Conservation (phyloP, 2,329 filamentous ascomycete species). For the Ilyonectria destructans region DNA sequence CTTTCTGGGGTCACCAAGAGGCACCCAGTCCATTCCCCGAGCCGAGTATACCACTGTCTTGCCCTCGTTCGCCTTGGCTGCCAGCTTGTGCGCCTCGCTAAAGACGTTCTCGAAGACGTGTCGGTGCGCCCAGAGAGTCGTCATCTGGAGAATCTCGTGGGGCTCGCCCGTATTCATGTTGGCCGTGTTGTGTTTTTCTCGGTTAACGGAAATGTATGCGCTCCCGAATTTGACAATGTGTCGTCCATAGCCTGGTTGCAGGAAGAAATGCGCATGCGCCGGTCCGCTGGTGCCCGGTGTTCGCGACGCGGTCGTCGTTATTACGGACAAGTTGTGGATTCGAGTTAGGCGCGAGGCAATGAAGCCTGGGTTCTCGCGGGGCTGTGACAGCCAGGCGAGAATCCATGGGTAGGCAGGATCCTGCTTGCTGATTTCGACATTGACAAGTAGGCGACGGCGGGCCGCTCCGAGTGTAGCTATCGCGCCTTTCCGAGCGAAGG, state of each 20-base stretch:
- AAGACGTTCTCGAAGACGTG: constrained; percentile 94
- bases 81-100: constrained; percentile 86
- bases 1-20: constrained; percentile 86
- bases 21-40: constrained; percentile 87
- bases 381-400: constrained; percentile 92
- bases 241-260: constrained; percentile 92
- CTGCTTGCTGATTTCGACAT: constrained; percentile 95
- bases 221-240: constrained; percentile 91
- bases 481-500: constrained; percentile 84
- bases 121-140: constrained; percentile 90
- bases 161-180: constrained; percentile 88
- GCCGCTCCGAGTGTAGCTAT: constrained; percentile 82
- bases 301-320: constrained; percentile 73
- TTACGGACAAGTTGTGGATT: constrained; percentile 73
- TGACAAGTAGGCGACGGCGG: constrained; percentile 89
- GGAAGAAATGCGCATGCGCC: constrained; percentile 84
- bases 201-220: constrained; percentile 89
- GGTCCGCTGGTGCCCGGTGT: constrained; percentile 75
- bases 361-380: constrained; percentile 77
- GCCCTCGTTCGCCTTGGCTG: constrained; percentile 86
- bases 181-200: constrained; percentile 88
- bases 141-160: constrained; percentile 94
- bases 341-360: constrained; percentile 72
- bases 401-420: constrained; percentile 97
- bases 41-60: constrained; percentile 95